These are phyloP conservation scores for Pseudocercospora fuligena DNA, from an alignment of 2,329 filamentous ascomycete genomes.

Conservation along the genomic window DNA sequence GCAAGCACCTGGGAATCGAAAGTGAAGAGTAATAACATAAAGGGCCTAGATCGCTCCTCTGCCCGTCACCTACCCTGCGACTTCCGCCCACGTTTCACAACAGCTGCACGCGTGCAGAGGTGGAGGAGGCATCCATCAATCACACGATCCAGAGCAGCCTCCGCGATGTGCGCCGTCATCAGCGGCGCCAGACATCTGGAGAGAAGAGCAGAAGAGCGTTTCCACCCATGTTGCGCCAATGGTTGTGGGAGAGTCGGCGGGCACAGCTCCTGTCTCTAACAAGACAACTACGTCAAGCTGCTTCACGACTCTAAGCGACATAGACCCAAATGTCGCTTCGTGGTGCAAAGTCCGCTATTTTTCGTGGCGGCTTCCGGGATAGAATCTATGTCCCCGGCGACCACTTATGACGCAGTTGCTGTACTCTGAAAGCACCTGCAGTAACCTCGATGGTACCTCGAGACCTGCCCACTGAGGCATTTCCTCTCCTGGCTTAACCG, in stretches of 20 bases:
- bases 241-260: slow-evolving; percentile 2
- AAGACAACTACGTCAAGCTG: slow-evolving; percentile 8
- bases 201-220: background rate
- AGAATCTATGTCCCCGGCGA: background rate
- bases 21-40: background rate
- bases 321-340: background rate
- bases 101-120: slow-evolving; percentile 1
- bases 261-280: slow-evolving; percentile 3
- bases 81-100: slow-evolving; percentile 6
- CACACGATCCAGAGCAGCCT: background rate
- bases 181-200: slow-evolving; percentile 1
- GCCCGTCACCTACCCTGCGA: background rate
- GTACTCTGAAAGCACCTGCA: background rate
- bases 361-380: background rate
- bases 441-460: background rate
- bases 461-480: background rate
- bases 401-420: background rate
- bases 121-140: background rate
- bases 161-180: slow-evolving; percentile 8
- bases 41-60: background rate
- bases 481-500: background rate
- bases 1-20: background rate
- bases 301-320: slow-evolving; percentile 4
- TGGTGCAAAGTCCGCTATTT: background rate
- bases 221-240: background rate